phyloP scores from a whole-genome alignment of 768 basidiomycete genomes.

The Rhodotorula diobovata region DNA sequence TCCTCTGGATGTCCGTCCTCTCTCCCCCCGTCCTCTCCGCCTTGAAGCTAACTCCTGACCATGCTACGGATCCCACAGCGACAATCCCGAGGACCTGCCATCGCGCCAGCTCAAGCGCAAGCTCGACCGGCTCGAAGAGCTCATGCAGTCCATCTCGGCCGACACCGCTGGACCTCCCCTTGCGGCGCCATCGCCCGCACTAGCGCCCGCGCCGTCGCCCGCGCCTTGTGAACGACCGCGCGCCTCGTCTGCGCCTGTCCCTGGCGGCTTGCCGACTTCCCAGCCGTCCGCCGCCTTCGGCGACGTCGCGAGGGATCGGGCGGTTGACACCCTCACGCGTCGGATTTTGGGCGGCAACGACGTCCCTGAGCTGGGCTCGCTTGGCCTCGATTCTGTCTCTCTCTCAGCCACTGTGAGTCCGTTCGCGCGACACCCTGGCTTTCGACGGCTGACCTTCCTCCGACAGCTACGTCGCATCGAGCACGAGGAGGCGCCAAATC shows the following conservation, averaged over 20 bases:
- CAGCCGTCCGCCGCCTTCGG: not conserved
- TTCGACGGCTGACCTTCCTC: not conserved
- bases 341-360: not conserved
- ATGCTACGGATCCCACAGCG: not conserved
- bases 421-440: too few relatives aligned
- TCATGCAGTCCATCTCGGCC: not conserved
- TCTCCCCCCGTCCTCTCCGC: too few relatives aligned
- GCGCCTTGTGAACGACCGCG: not conserved
- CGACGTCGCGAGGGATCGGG: not conserved
- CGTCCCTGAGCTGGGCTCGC: not conserved
- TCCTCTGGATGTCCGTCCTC: conserved; percentile 24
- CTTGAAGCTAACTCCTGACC: not conserved
- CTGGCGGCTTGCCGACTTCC: not conserved
- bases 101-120: conserved; percentile 26
- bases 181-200: too few relatives aligned
- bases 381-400: not conserved
- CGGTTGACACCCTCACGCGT: not conserved
- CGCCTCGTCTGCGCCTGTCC: not conserved
- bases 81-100: conserved; percentile 27
- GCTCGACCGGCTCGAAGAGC: conserved; percentile 28
- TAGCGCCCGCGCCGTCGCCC: not conserved
- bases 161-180: not conserved
- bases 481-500: not conserved
- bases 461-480: not conserved
- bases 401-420: not conserved